Evolutionary conservation across 495 filamentous ascomycete species (phyloP), one percentile per base, ranked within the genome.

Genomic region (Penicillium nucicola): DNA sequence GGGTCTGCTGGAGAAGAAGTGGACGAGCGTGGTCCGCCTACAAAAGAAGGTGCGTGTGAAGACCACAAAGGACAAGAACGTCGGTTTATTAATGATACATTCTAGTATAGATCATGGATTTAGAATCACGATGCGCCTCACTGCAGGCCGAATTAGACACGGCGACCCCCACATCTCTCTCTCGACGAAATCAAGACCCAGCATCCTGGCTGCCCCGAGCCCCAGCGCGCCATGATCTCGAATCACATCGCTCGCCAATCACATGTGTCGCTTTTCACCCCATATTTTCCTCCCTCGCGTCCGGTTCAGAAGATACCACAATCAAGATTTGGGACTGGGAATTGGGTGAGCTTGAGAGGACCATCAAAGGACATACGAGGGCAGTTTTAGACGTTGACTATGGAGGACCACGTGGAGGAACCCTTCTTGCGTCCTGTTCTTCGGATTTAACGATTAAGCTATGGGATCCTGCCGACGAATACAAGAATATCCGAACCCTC

Each of bases 311-410:
- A 67, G 92, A 97, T 66, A 84, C 82, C 17, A 96, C 90, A 18
- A 81, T 97, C 63, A 98, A 98, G 64, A 90, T 98, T 42, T 98
- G 93, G 93, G 93, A 97, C 61, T 97, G 90, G 89, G 93, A 98
- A 57, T 72, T 96, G 14, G 93, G 93, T 17, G 92, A 97, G 65
- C 77, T 96, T 8, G 92, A 97, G 62, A 71, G 86, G 22, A 97
- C 93, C 0, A 77, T 97, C 35, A 97, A 97, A 60, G 92, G 92
- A 2, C 93, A 98, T 64, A 96, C 89, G 2, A 95, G 89, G 61
- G 82, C 87, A 6, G 91, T 97, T 2, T 62, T 93, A 13, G 91
- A 93, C 62, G 82, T 96, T 40, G 93, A 97, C 58, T 97, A 87
- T 69, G 92, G 93, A 13, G 93, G 92, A 0, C 92, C 90, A 1